Evolutionary conservation across 2,329 filamentous ascomycete genomes (phyloP), one percentile per base, ranked within the genome.

Genomic region (Xylaria sp.): DNA sequence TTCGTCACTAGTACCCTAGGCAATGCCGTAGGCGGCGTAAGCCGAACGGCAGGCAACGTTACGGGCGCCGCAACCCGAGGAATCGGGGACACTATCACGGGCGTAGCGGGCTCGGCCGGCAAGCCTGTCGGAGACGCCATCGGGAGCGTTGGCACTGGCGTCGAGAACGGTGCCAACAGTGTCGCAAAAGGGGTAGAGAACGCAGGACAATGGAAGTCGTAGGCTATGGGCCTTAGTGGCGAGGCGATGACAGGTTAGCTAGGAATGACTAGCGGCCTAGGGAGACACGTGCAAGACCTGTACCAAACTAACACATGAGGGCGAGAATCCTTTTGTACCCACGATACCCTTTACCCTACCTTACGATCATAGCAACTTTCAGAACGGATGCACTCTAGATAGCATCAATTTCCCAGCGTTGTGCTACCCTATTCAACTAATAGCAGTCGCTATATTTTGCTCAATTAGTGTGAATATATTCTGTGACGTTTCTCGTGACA

Each of bases 41-140:
- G 69, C 13, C 66, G 73, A 6, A 75, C 72, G 3, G 70, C 71
- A 7, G 75, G 75, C 23, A 71, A 70, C 60, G 65, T 76, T 7
- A 73, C 72, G 2, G 73, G 80, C 37, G 79, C 81, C 7, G 78
- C 77, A 3, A 74, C 75, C 3, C 77, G 80, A 10, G 80, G 80
- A 3, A 40, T 83, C 6, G 78, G 79, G 29, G 73, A 82, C 67
- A 82, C 80, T 17, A 76, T 83, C 65, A 80, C 72, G 1, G 75
- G 76, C 62, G 75, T 78, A 2, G 79, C 80, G 1, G 81, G 81
- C 0, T 79, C 75, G 21, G 71, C 76, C 13, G 81, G 80, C 5
- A 78, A 78, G 65, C 78, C 80, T 9, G 72, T 83, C n/a, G 81
- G 81, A 4, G 79, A 83, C 67, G 80, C 78, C 0, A 58, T 83